Evolutionary conservation across 129 eudicot species (phyloP), one percentile per base, ranked within the genome.

Genomic region (Artemisia annua): DNA sequence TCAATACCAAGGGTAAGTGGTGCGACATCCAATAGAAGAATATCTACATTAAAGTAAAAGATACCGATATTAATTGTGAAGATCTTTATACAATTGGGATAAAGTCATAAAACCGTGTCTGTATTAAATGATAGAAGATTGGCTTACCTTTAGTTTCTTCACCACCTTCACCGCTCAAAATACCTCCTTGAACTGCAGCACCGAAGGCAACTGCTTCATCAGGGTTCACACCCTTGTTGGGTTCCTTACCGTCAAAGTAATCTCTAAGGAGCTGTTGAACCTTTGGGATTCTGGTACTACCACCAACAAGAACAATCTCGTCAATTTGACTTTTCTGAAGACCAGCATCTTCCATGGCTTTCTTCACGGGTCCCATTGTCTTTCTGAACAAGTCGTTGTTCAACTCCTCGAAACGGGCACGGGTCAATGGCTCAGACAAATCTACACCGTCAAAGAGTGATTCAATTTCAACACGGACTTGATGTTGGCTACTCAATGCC

Each of bases 281-380:
- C 72, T 87, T 87, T 14, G 92, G 92, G 43, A 87, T 87, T 35
- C 92, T 87, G 70, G 92, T 87, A 54, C 92, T 87, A 63, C 92
- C 92, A 73, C 92, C 92, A 84, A 87, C 92, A 82, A 87, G 88
- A 62, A 87, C 92, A 64, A 87, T 87, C 77, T 87, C 91, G 69
- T 87, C 91, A 53, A 87, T 87, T 77, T 87, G 88, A 71, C 57
- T 69, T 51, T 87, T 87, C 76, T 87, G 78, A 44, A 87, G 30
- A 1, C 86, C 86, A 30, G 91, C 88, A 24, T 87, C 91, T 11
- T 87, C 91, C 91, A 87, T 87, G 10, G 91, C 91, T 74, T 87
- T 87, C 85, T 87, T 87, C 48, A 87, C 91, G 9, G 91, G 91
- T 48, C 91, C 91, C 91, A 87, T 87, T 69, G 91, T 87, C 83